Percentiles rank a stretch among this genome's conserved stretches.
phyloP scores from a whole-genome alignment of 768 basidiomycete species.

The Auricularia sp. region DNA sequence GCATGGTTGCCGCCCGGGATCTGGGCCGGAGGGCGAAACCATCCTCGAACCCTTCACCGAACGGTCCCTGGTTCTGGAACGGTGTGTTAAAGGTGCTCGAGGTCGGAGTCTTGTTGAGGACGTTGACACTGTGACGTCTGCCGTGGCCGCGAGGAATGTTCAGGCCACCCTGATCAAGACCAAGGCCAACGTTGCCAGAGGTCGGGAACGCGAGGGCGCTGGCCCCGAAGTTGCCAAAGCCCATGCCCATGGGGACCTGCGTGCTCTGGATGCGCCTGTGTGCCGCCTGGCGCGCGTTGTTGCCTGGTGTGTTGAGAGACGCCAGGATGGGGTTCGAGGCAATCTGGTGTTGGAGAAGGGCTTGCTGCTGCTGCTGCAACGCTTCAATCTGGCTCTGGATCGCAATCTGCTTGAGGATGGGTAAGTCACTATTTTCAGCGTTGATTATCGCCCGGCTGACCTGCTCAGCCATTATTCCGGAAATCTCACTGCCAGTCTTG shows the following conservation, averaged over 20 bases:
- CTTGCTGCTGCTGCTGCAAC: conserved; percentile 83
- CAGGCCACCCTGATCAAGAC: conserved; percentile 53
- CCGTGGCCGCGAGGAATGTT: conserved; percentile 77
- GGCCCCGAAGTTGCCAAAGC: conserved; percentile 53
- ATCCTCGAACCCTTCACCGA: conserved; percentile 68
- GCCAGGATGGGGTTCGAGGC: conserved; percentile 72
- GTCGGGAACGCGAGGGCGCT: conserved; percentile 27
- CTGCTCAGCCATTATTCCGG: conserved; percentile 93
- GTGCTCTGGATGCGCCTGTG: conserved; percentile 80
- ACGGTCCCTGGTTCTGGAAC: conserved; percentile 6
- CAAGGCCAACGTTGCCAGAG: conserved; percentile 26
- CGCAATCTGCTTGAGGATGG: conserved; percentile 48
- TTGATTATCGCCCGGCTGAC: conserved; percentile 27
- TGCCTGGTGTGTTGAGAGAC: conserved; percentile 60
- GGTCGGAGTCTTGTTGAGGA: conserved; percentile 60
- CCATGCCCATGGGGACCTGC: conserved; percentile 47
- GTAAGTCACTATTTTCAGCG: not conserved
- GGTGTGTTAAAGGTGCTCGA: conserved; percentile 23
- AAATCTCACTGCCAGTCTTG: conserved; percentile 62
- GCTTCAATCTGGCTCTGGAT: conserved; percentile 85
- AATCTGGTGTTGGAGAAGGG: conserved; percentile 80
- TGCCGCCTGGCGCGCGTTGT: conserved; percentile 28
- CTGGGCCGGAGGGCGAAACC: conserved; percentile 50
- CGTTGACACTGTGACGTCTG: conserved; percentile 83
- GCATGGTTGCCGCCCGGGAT: conserved; percentile 54